Evolutionary conservation across 139 green algal species (phyloP).

Genomic region (Volvox reticuliferus): DNA sequence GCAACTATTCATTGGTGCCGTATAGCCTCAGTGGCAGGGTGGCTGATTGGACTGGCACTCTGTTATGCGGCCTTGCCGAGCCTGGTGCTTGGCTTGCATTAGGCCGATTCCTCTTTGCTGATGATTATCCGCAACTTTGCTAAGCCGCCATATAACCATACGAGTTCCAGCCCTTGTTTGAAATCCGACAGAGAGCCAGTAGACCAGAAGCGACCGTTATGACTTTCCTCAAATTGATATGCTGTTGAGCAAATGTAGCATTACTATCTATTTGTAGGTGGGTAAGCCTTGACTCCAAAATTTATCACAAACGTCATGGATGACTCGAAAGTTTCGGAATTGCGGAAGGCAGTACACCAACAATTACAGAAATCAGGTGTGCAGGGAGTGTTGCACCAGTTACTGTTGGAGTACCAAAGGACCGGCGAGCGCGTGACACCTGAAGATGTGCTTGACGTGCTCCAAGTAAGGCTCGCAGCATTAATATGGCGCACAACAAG

Average conservation of each 20-base stretch:
- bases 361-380: slow-evolving; percentile 41
- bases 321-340: slow-evolving; percentile 3
- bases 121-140: no score
- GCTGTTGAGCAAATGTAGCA: no score
- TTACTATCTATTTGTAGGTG: no score
- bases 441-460: slow-evolving; percentile 40
- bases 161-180: neutral
- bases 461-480: neutral
- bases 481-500: neutral
- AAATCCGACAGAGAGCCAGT: neutral
- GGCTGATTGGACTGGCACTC: no score
- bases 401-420: slow-evolving; percentile 27
- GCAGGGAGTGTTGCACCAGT: neutral
- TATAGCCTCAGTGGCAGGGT: no score
- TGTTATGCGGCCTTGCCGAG: no score
- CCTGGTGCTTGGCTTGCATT: no score
- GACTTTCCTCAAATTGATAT: neutral
- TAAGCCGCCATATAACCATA: neutral
- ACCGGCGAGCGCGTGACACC: slow-evolving; percentile 16
- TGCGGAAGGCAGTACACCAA: slow-evolving; percentile 31
- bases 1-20: no score
- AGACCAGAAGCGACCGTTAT: no score
- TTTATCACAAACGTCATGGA: neutral
- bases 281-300: no score
- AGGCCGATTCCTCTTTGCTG: no score